Evolutionary conservation across 169 alveolate species (phyloP).

Genomic region (Eimeria brunetti): DNA sequence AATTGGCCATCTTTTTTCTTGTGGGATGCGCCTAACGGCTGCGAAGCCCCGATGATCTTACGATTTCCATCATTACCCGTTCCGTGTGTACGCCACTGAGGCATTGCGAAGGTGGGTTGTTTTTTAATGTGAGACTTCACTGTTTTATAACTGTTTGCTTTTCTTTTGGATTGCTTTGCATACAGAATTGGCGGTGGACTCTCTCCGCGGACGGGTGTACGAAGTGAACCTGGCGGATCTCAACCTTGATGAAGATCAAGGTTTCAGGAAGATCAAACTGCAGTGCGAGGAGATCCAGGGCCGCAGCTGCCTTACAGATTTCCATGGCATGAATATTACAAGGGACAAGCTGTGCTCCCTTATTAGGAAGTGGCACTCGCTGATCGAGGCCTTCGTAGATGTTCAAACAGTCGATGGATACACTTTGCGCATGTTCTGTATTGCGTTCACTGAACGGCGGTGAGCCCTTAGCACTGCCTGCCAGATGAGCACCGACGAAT

Average conservation of each 20-base stretch:
- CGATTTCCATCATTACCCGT: neutral
- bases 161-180: conserved; percentile 81
- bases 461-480: conserved; percentile 35
- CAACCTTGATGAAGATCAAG: conserved; percentile 96
- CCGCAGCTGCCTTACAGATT: conserved; percentile 95
- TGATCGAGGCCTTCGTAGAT: conserved; percentile 98
- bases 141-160: neutral
- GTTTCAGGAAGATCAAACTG: conserved; percentile 96
- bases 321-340: conserved; percentile 98
- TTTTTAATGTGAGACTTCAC: neutral
- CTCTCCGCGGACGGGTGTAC: conserved; percentile 96
- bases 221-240: conserved; percentile 98
- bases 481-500: neutral
- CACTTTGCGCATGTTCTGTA: conserved; percentile 97
- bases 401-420: conserved; percentile 98
- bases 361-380: conserved; percentile 98
- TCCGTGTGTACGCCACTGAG: neutral
- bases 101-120: neutral
- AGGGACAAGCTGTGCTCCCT: conserved; percentile 98
- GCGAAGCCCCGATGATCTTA: neutral
- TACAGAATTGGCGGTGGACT: conserved; percentile 94
- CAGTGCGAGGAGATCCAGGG: conserved; percentile 96
- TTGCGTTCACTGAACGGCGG: conserved; percentile 97
- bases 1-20: neutral
- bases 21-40: neutral